Evolutionary conservation across 1,284 basidiomycete species (phyloP).

Genomic region (Farysia itapuensis): DNA sequence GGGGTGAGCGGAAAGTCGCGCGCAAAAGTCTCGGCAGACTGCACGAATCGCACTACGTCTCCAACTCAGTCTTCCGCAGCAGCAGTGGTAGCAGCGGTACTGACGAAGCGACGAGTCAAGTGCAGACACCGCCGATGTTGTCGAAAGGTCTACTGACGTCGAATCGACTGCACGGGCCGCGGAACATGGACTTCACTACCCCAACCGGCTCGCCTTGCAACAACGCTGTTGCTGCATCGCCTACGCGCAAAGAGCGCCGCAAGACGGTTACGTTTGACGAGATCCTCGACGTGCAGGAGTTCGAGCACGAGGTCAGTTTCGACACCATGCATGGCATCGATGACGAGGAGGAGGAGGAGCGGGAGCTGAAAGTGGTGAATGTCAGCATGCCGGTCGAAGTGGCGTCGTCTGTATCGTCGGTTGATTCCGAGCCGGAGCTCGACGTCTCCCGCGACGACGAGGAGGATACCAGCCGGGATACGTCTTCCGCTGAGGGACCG

Average conservation of each 20-base stretch:
- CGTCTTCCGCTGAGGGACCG: constrained; percentile 39
- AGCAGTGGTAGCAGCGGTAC: constrained; percentile 43
- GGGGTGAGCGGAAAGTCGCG: constrained; percentile 22
- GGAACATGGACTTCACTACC: constrained; percentile 19
- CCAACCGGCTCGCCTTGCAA: constrained; percentile 4
- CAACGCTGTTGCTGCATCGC: background rate
- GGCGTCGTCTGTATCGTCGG: constrained; percentile 5
- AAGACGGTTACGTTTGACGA: constrained; percentile 81
- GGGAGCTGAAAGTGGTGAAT: constrained; percentile 33
- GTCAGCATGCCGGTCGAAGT: constrained; percentile 2
- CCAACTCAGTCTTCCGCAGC: constrained; percentile 68
- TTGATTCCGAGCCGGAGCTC: constrained; percentile 27
- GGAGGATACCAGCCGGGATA: constrained; percentile 37
- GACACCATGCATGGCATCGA: constrained; percentile 24
- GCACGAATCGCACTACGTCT: constrained; percentile 39
- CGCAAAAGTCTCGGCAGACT: constrained; percentile 43
- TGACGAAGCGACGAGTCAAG: background rate
- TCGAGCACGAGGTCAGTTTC: constrained; percentile 53
- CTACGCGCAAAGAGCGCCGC: constrained; percentile 29
- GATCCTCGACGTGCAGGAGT: constrained; percentile 80
- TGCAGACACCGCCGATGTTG: background rate
- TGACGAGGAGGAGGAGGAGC: constrained; percentile 7
- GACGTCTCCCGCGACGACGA: too few relatives aligned
- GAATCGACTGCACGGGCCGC: constrained; percentile 76
- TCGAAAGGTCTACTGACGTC: constrained; percentile 75